These are phyloP conservation scores for Lyophyllum atratum DNA, from an alignment of 768 basidiomycete genomes.

Conservation along the genomic window DNA sequence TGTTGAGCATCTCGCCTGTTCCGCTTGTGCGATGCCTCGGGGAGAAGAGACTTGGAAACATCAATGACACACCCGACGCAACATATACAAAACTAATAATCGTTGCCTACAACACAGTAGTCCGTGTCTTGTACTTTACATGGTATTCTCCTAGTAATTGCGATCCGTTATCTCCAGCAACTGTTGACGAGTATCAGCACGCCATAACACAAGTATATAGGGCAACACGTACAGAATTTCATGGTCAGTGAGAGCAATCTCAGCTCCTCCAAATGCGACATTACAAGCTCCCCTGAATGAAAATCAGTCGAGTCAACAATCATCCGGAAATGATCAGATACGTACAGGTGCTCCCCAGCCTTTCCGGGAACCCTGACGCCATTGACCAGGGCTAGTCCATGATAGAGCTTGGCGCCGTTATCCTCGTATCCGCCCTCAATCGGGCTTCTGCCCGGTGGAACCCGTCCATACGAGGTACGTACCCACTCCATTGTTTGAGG, in stretches of 20 bases:
- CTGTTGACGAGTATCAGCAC: conserved; percentile 20
- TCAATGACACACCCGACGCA: neutral
- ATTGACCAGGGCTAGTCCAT: conserved; percentile 56
- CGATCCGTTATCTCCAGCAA: conserved; percentile 35
- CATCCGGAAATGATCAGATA: conserved; percentile 4
- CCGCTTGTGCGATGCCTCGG: conserved; percentile 57
- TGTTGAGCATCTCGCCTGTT: conserved; percentile 56
- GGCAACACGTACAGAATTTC: conserved; percentile 46
- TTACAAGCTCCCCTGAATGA: conserved; percentile 40
- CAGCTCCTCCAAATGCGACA: conserved; percentile 47
- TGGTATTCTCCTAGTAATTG: neutral
- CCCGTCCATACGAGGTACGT: conserved; percentile 54
- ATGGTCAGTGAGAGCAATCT: conserved; percentile 42
- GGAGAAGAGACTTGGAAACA: conserved; percentile 29
- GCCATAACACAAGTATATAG: neutral
- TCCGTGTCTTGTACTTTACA: conserved; percentile 8
- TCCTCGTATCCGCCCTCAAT: conserved; percentile 81
- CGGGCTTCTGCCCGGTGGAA: conserved; percentile 58
- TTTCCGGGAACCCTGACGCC: conserved; percentile 72
- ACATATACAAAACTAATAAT: neutral
- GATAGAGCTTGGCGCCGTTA: conserved; percentile 63
- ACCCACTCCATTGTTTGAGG: conserved; percentile 76
- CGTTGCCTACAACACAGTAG: conserved; percentile 1
- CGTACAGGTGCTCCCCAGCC: conserved; percentile 69
- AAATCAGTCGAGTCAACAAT: conserved; percentile 14